Evolutionary conservation across 2,329 filamentous ascomycete genomes (phyloP).

Genomic region (Epichloe brachyelytri): DNA sequence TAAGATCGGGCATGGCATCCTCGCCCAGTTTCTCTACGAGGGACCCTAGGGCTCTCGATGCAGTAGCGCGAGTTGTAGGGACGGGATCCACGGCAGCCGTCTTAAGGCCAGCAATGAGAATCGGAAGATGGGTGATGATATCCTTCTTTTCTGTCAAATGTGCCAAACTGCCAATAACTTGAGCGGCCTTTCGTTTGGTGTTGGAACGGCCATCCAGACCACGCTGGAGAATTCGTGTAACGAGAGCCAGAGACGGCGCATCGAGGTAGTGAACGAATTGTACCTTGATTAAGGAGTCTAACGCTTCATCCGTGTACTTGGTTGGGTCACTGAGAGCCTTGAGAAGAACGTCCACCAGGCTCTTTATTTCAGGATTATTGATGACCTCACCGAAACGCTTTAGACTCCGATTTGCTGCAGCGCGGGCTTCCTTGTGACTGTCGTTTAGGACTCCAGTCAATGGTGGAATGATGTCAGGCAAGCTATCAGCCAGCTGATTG

Average conservation of each 20-base stretch:
- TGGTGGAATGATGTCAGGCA: constrained; percentile 94
- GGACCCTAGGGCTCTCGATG: constrained; percentile 88
- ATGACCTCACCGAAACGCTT: constrained; percentile 98
- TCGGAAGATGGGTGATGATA: constrained; percentile 77
- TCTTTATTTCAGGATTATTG: constrained; percentile 93
- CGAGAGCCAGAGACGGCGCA: constrained; percentile 83
- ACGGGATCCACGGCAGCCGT: constrained; percentile 88
- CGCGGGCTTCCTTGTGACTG: constrained; percentile 92
- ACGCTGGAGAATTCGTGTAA: constrained; percentile 89
- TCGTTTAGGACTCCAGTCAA: constrained; percentile 90
- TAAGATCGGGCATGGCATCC: constrained; percentile 90
- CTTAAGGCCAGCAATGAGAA: constrained; percentile 82
- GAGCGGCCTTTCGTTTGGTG: constrained; percentile 90
- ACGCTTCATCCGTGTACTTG: constrained; percentile 87
- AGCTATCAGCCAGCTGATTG: constrained; percentile 78
- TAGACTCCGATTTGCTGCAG: constrained; percentile 85
- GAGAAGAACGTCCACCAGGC: constrained; percentile 76
- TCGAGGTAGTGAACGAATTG: constrained; percentile 98
- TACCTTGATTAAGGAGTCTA: constrained; percentile 94
- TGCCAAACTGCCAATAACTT: constrained; percentile 94
- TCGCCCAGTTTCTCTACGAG: constrained; percentile 97
- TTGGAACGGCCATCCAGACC: constrained; percentile 82
- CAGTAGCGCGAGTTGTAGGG: constrained; percentile 88
- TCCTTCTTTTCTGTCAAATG: constrained; percentile 96
- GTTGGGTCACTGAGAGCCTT: constrained; percentile 96